phyloP scores from a whole-genome alignment of 2,329 filamentous ascomycete genomes.

The Fusarium sp. region DNA sequence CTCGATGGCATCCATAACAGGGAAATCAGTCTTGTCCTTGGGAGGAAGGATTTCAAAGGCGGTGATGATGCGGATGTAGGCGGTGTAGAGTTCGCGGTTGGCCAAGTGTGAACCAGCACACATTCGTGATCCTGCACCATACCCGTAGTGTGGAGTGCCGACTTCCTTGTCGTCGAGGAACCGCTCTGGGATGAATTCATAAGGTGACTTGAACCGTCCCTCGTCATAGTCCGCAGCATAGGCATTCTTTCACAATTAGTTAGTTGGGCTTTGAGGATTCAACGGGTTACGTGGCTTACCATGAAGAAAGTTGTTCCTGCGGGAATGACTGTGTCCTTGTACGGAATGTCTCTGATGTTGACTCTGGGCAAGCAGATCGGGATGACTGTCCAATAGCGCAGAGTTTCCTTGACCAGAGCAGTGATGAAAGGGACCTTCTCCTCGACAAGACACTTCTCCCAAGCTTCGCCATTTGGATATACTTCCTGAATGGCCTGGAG shows the following conservation, averaged over 20 bases:
- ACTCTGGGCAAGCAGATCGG: constrained; percentile 81
- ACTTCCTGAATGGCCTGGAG: constrained; percentile 77
- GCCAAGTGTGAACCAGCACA: constrained; percentile 73
- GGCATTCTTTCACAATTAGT: constrained; percentile 65
- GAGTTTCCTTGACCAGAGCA: constrained; percentile 81
- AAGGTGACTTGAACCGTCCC: constrained; percentile 72
- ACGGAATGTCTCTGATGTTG: constrained; percentile 78
- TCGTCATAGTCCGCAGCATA: constrained; percentile 81
- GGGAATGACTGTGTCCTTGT: constrained; percentile 75
- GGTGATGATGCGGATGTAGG: constrained; percentile 68
- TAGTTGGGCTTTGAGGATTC: not conserved
- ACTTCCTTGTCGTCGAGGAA: constrained; percentile 69
- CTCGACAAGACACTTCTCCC: constrained; percentile 77
- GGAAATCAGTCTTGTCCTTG: constrained; percentile 58
- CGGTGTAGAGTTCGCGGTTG: constrained; percentile 72
- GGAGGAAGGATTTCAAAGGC: constrained; percentile 67
- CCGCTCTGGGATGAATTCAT: constrained; percentile 76
- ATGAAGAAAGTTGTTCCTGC: constrained; percentile 85
- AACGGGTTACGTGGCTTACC: constrained; percentile 53
- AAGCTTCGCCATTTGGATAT: constrained; percentile 81
- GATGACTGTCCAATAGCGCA: constrained; percentile 84
- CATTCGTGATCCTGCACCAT: constrained; percentile 73
- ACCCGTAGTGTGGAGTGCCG: constrained; percentile 72
- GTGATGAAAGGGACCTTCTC: constrained; percentile 83
- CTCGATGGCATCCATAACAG: constrained; percentile 67